Evolutionary conservation across 192 early-diverging fungal species (phyloP), one percentile per base, ranked within the genome.

Genomic region (Chytriomyces sp.): DNA sequence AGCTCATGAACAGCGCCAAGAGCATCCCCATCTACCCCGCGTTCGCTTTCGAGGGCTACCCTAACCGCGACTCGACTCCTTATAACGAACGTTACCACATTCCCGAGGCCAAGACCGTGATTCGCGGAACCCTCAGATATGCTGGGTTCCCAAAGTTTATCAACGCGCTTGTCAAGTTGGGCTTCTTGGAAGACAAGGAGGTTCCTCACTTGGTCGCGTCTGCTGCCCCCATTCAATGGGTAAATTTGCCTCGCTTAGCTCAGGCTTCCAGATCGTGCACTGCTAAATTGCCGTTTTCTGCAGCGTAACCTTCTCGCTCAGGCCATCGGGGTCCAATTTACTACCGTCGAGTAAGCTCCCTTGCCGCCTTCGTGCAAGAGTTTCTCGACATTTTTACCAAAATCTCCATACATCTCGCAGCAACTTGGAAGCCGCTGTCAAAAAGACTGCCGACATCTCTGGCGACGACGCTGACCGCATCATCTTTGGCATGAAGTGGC

Each of bases 121-220:
- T 99, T 80, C 84, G 97, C 59, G 97, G 97, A 34, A 98, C 97
- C 0, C 80, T 99, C 36, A 80, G 97, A 65, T 99, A 92, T 79
- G 84, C 86, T 79, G 96, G 96, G 0, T 99, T 92, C 77, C 86
- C 91, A 3, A 94, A 95, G 66, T 79, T 99, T 39, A 92, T 98
- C 79, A 84, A 90, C 70, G 84, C 86, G 4, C 86, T 96, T 70
- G 77, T 85, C n/a, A 80, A 82, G 41, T 81, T 97, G 37, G 95
- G 95, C 2, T 83, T 96, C 26, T 82, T 98, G 41, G 85, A 85
- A 41, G 83, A 85, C 56, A 67, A 57, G 17, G 64, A 67, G 37
- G 57, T 57, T 30, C 19, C 55, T 22, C 38, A 70, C 19, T 25
- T 72, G 61, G 57, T 56, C 1, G 14, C 60, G 19, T 19, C 54